Percentiles rank a stretch among this genome's conserved stretches.
Conservation (phyloP, 1,284 basidiomycete species). For the Puccinia coronata region DNA sequence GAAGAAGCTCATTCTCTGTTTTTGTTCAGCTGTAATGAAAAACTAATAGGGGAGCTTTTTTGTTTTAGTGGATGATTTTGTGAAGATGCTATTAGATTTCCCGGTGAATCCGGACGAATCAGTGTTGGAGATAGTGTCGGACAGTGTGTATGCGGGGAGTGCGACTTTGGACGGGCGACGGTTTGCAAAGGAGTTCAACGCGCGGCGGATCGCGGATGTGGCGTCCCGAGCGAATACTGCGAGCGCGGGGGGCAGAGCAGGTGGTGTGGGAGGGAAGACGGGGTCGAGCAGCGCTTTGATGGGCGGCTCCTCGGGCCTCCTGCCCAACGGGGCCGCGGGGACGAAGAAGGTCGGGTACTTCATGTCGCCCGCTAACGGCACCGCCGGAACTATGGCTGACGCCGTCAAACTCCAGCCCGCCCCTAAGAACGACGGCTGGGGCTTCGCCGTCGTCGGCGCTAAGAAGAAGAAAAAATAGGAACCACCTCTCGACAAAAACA, state of each 20-base stretch:
- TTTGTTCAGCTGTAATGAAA: slow-evolving; percentile 49
- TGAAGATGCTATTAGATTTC: slow-evolving; percentile 60
- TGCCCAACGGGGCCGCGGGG: neutral
- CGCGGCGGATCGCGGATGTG: slow-evolving; percentile 52
- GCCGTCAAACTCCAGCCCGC: slow-evolving; percentile 41
- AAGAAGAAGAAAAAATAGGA: slow-evolving; percentile 48
- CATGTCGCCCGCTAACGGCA: neutral
- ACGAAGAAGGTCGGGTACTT: neutral
- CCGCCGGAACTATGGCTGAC: slow-evolving; percentile 32
- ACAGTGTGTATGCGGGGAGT: slow-evolving; percentile 78
- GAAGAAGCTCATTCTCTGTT: too few species aligned
- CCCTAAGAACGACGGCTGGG: slow-evolving; percentile 47
- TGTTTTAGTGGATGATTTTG: slow-evolving; percentile 56
- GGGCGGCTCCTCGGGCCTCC: neutral
- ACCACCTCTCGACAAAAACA: too few species aligned
- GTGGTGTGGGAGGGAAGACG: too few species aligned
- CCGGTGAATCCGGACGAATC: slow-evolving; percentile 57
- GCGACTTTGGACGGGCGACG: slow-evolving; percentile 90
- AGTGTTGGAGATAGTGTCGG: slow-evolving; percentile 59
- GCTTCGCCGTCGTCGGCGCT: slow-evolving; percentile 40
- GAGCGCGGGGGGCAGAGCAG: neutral
- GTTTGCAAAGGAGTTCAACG: slow-evolving; percentile 87
- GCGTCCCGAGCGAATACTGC: neutral
- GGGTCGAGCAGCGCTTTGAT: neutral
- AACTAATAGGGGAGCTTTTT: neutral